Conservation (phyloP, 139 green algal species). For the Coelastrella sp. region DNA sequence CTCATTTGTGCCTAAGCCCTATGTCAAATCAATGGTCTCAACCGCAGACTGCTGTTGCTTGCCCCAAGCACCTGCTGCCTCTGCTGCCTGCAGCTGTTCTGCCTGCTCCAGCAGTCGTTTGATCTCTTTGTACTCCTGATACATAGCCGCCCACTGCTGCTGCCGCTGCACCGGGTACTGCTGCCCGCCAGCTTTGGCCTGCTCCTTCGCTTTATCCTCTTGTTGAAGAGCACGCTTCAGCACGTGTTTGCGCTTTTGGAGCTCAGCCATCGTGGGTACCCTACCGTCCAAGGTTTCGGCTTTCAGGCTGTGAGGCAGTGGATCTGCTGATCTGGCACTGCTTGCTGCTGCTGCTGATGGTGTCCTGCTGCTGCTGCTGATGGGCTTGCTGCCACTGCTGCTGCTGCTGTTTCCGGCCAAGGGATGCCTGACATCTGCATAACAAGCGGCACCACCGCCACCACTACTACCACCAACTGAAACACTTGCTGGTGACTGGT, state of each 20-base stretch:
- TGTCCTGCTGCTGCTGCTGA: no score
- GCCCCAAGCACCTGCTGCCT: background rate
- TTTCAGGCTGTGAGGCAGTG: no score
- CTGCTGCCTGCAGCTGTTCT: background rate
- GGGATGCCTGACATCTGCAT: no score
- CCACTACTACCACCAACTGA: no score
- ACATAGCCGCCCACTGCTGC: slow-evolving; percentile 21
- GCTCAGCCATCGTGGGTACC: background rate
- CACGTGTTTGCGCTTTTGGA: slow-evolving; percentile 33
- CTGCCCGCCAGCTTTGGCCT: background rate
- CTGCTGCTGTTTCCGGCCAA: no score
- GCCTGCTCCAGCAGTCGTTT: slow-evolving; percentile 7
- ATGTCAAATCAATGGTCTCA: background rate
- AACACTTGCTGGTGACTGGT: no score
- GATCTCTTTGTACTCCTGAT: slow-evolving; percentile 47
- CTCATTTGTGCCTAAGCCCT: no score
- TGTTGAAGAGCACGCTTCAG: slow-evolving; percentile 31
- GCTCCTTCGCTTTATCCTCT: background rate
- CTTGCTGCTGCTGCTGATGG: no score
- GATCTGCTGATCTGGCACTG: background rate
- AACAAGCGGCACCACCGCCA: no score
- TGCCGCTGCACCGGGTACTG: background rate
- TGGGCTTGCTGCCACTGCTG: no score
- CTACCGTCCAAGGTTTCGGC: slow-evolving; percentile 13
- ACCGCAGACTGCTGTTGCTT: no score